These are phyloP conservation scores for Ustilago trichophora DNA, from an alignment of 1,284 basidiomycete species.

Conservation along the genomic window DNA sequence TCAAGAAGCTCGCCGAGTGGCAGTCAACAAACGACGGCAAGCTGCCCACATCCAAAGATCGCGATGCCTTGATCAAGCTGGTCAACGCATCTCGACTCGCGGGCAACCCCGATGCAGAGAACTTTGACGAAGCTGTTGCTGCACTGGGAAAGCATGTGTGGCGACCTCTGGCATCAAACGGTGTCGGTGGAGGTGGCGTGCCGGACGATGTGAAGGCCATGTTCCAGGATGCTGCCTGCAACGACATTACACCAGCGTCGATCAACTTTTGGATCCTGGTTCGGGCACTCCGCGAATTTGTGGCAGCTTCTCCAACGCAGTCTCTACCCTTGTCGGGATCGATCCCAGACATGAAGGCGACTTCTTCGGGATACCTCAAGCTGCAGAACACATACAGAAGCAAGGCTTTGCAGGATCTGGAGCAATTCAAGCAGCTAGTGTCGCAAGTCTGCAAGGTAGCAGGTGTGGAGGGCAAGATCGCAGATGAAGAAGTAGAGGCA, in stretches of 20 bases:
- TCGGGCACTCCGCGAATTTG: slow-evolving; percentile 75
- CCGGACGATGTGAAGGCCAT: slow-evolving; percentile 49
- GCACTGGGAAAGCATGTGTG: slow-evolving; percentile 61
- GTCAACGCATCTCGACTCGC: slow-evolving; percentile 72
- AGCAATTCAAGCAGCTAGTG: slow-evolving; percentile 67
- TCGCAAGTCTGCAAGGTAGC: slow-evolving; percentile 58
- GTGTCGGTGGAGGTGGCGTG: slow-evolving; percentile 42
- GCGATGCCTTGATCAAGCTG: slow-evolving; percentile 78
- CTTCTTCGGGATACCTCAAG: slow-evolving; percentile 81
- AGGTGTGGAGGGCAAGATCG: slow-evolving; percentile 64
- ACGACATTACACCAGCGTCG: slow-evolving; percentile 66
- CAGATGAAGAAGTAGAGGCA: slow-evolving; percentile 72
- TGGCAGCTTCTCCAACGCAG: slow-evolving; percentile 66
- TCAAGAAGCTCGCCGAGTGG: slow-evolving; percentile 84
- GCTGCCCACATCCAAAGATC: slow-evolving; percentile 75
- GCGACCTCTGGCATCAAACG: slow-evolving; percentile 53
- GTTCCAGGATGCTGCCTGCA: slow-evolving; percentile 74
- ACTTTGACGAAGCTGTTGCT: slow-evolving; percentile 75
- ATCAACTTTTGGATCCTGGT: slow-evolving; percentile 87
- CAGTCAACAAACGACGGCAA: slow-evolving; percentile 67
- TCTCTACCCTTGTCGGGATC: slow-evolving; percentile 73
- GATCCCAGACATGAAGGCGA: slow-evolving; percentile 95
- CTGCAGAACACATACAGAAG: slow-evolving; percentile 80
- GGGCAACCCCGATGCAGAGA: slow-evolving; percentile 85
- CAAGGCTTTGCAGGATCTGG: slow-evolving; percentile 77